Conservation (phyloP, 1,284 basidiomycete species). For the Inonotus obliquus region DNA sequence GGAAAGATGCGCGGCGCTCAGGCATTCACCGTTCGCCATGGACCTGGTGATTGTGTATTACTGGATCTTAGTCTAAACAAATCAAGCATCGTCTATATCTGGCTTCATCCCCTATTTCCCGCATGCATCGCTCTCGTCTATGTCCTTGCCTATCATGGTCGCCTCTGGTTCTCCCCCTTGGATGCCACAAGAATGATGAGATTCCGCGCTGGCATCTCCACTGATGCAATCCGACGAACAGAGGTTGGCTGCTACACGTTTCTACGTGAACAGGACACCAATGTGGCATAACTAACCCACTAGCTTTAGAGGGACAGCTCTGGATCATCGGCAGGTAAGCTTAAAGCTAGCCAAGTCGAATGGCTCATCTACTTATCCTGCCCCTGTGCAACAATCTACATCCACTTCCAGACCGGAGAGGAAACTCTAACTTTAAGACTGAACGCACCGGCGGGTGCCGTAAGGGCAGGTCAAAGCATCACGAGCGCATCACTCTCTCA, state of each 20-base stretch:
- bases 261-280: too few species aligned
- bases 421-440: neutral
- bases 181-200: conserved; percentile 1
- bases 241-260: neutral
- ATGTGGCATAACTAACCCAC: too few species aligned
- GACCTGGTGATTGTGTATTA: neutral
- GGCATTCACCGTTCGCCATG: neutral
- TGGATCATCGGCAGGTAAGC: neutral
- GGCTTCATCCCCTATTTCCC: neutral
- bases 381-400: neutral
- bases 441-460: too few species aligned
- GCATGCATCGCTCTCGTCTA: neutral
- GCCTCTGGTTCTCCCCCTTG: neutral
- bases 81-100: conserved; percentile 3
- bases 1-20: neutral
- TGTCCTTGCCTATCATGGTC: neutral
- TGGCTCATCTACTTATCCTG: neutral
- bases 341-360: neutral
- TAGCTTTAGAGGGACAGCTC: neutral
- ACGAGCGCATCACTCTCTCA: too few species aligned
- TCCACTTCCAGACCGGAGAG: neutral
- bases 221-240: neutral
- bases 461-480: too few species aligned
- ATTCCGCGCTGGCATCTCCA: neutral
- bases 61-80: neutral